These are phyloP conservation scores for Oryza nivara DNA, from an alignment of 176 grass and related monocot genomes.

Conservation along the genomic window DNA sequence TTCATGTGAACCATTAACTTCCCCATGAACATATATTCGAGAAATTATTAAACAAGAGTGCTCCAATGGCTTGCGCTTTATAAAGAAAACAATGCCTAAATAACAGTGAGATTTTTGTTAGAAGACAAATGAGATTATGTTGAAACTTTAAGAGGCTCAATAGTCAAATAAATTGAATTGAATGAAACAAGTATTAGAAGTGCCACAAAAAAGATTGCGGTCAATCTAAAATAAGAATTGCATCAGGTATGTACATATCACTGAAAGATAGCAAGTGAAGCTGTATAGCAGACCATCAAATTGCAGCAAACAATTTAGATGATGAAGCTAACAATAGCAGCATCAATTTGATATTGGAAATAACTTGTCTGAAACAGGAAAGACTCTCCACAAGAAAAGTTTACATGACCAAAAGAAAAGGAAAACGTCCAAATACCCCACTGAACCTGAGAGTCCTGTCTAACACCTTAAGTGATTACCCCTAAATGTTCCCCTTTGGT, in stretches of 20 bases:
- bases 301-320: neutral
- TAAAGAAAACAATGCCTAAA: neutral
- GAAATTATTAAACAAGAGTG: neutral
- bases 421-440: too few relatives aligned
- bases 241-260: neutral
- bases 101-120: neutral
- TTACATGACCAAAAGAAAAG: slow-evolving; percentile 11
- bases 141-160: neutral
- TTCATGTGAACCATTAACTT: neutral
- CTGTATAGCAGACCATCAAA: slow-evolving; percentile 20
- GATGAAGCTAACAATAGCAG: neutral
- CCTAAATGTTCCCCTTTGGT: neutral
- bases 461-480: too few relatives aligned
- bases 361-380: slow-evolving; percentile 5
- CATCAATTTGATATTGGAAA: slow-evolving; percentile 17
- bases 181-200: neutral
- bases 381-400: neutral
- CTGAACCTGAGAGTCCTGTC: too few relatives aligned
- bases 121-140: neutral
- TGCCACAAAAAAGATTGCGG: neutral
- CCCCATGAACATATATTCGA: neutral
- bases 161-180: neutral
- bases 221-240: neutral
- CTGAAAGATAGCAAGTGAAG: neutral
- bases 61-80: neutral